A percentile compares a stretch with the other conserved stretches of the same genome.
Conservation (phyloP, 2,329 filamentous ascomycete species). For the Corynespora cassiicola region DNA sequence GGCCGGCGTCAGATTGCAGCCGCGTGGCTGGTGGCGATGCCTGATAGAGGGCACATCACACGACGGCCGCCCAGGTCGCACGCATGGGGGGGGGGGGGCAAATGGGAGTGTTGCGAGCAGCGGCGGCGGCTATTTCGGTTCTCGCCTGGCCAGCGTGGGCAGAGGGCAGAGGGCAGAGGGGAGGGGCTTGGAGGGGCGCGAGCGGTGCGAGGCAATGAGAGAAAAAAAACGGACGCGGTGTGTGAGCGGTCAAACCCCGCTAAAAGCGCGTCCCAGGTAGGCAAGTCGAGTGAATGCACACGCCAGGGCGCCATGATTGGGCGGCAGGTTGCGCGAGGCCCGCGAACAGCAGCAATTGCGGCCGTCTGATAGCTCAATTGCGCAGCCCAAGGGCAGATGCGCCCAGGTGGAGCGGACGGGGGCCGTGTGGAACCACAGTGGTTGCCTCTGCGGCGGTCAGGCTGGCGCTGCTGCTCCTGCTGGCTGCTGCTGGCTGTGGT, state of each 20-base stretch:
- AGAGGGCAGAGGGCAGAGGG: too few relatives aligned
- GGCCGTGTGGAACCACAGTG: slow-evolving; percentile 29
- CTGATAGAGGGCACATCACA: slow-evolving; percentile 34
- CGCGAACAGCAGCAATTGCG: slow-evolving; percentile 7
- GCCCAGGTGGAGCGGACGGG: too few relatives aligned
- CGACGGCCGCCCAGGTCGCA: slow-evolving; percentile 32
- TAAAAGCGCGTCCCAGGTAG: slow-evolving; percentile 8
- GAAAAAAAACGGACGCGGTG: too few relatives aligned
- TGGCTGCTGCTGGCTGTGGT: slow-evolving; percentile 4
- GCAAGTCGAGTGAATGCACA: slow-evolving; percentile 8
- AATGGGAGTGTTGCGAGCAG: slow-evolving; percentile 25
- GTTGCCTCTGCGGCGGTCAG: slow-evolving; percentile 31
- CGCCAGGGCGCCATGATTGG: slow-evolving; percentile 7
- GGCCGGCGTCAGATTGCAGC: slow-evolving; percentile 31
- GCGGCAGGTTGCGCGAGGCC: slow-evolving; percentile 21
- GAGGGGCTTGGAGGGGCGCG: too few relatives aligned
- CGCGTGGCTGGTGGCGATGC: slow-evolving; percentile 35
- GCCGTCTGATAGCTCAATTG: slow-evolving; percentile 19
- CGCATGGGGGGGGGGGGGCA: too few relatives aligned
- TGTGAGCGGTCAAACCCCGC: too few relatives aligned
- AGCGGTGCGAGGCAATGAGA: too few relatives aligned
- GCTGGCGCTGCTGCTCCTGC: too few relatives aligned
- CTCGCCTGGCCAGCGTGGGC: slow-evolving; percentile 4
- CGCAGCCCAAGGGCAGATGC: too few relatives aligned
- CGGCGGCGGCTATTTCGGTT: slow-evolving; percentile 34